phyloP scores from a whole-genome alignment of 1,139 yeast genomes.

The Taphrina betulina region DNA sequence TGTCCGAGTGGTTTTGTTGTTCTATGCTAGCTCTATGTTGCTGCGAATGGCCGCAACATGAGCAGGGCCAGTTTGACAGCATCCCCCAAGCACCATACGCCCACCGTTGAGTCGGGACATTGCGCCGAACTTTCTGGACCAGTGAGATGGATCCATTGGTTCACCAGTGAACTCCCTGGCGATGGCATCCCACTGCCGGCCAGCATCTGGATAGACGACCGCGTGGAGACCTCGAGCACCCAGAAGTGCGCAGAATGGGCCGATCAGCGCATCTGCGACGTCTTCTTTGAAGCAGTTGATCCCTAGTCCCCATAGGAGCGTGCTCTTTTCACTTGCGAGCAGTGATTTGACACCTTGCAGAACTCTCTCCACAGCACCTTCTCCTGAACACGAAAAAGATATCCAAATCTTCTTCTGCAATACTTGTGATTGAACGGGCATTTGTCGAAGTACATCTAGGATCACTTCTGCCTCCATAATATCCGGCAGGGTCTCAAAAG shows the following conservation, averaged over 20 bases:
- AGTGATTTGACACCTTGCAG: not conserved
- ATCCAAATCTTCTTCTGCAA: constrained; percentile 16
- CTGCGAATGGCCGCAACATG: constrained; percentile 18
- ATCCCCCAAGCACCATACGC: constrained; percentile 27
- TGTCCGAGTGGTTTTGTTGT: too few relatives aligned
- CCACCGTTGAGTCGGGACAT: constrained; percentile 14
- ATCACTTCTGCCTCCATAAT: constrained; percentile 19
- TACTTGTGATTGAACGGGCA: not conserved
- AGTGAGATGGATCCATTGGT: constrained; percentile 6
- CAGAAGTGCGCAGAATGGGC: not conserved
- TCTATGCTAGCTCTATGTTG: too few relatives aligned
- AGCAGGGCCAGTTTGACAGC: constrained; percentile 26
- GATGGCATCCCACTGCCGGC: constrained; percentile 24
- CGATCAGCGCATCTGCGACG: not conserved
- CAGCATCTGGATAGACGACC: constrained; percentile 28
- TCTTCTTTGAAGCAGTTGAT: constrained; percentile 31
- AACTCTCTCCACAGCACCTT: constrained; percentile 19
- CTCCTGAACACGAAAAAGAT: constrained; percentile 25
- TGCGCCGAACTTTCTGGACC: constrained; percentile 4
- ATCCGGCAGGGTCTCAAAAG: constrained; percentile 31
- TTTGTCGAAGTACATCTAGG: constrained; percentile 7
- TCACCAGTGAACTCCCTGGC: constrained; percentile 9
- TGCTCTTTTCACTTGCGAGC: not conserved
- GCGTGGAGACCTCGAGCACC: not conserved
- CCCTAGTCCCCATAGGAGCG: constrained; percentile 19